phyloP scores from a whole-genome alignment of 306 rosid genomes.

The Urtica urens region DNA sequence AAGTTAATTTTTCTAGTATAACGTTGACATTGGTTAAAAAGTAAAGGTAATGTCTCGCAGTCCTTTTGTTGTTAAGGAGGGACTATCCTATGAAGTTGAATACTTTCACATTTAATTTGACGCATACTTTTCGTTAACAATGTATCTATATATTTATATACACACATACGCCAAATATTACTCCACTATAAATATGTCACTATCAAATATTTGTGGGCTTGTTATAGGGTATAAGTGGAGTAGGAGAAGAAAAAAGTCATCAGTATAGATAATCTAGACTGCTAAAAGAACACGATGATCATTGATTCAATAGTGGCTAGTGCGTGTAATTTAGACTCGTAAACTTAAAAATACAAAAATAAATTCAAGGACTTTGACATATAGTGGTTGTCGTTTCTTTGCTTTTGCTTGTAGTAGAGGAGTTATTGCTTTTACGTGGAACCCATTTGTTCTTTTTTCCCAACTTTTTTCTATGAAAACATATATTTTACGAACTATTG shows the following conservation, averaged over 20 bases:
- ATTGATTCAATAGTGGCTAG: conserved; percentile 1
- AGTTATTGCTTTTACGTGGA: not conserved
- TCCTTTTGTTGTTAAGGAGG: conserved; percentile 2
- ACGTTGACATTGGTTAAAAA: conserved; percentile 8
- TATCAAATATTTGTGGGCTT: not conserved
- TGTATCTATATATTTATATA: not conserved
- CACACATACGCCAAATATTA: not conserved
- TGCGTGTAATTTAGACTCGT: not conserved
- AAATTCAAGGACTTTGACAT: conserved; percentile 4
- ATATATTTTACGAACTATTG: no score
- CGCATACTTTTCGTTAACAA: not conserved
- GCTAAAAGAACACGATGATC: not conserved
- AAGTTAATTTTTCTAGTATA: not conserved
- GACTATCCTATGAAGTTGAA: not conserved
- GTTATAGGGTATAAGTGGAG: conserved; percentile 9
- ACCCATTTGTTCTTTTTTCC: no score
- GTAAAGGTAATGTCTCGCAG: conserved; percentile 4
- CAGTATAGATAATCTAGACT: not conserved
- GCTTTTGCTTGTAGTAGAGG: not conserved
- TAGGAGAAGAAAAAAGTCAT: conserved; percentile 8
- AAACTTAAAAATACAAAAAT: not conserved
- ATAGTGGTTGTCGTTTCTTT: conserved; percentile 6
- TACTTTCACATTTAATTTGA: not conserved
- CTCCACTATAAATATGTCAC: no score
- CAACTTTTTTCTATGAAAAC: no score